These are phyloP conservation scores for Immersiporthe knoxdaviesiana DNA, from an alignment of 2,329 filamentous ascomycete species.

Conservation along the genomic window DNA sequence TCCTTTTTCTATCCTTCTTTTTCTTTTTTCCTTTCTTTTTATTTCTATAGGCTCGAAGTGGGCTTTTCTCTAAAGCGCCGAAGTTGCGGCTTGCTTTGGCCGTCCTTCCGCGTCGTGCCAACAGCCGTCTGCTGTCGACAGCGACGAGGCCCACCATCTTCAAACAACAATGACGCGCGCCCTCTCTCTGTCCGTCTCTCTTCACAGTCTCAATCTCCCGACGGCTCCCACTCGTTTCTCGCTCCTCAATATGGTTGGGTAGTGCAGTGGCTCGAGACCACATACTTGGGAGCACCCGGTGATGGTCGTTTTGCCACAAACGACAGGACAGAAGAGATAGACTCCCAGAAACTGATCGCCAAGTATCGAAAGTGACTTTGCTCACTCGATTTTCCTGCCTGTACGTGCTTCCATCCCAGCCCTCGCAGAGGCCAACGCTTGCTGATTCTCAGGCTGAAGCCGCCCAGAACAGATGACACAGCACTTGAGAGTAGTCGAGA, in stretches of 20 bases:
- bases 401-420: neutral
- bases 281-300: neutral
- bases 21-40: no score
- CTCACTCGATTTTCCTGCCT: neutral
- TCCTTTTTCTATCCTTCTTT: neutral
- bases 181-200: neutral
- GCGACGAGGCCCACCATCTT: neutral
- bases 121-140: neutral
- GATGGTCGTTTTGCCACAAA: neutral
- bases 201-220: neutral
- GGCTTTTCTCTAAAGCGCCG: neutral
- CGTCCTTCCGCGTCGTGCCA: neutral
- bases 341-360: neutral
- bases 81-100: neutral
- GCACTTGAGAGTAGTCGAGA: neutral
- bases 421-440: neutral
- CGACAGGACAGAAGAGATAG: neutral
- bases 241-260: neutral
- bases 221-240: neutral
- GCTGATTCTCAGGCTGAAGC: neutral
- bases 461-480: neutral
- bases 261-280: neutral
- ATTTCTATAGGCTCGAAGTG: neutral
- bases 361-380: neutral
- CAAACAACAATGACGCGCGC: neutral